phyloP scores from a whole-genome alignment of 177 flowering plant species.

The Vitis hybrid region DNA sequence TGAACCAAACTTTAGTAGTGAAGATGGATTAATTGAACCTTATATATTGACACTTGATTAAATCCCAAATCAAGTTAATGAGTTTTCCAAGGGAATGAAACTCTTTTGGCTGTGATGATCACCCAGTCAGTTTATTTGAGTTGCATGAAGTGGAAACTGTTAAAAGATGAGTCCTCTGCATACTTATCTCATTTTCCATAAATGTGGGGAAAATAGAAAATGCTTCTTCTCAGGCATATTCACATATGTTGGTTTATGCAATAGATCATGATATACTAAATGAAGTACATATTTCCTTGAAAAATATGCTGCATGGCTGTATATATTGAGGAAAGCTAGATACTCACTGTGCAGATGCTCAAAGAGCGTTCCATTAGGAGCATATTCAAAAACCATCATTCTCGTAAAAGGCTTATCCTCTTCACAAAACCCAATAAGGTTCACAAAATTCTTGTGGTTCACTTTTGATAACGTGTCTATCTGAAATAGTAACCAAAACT shows the following conservation, averaged over 20 bases:
- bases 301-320: neutral
- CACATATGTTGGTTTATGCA: neutral
- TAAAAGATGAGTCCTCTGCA: too few species aligned
- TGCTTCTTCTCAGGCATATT: neutral
- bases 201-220: too few species aligned
- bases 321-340: neutral
- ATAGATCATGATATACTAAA: neutral
- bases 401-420: constrained; percentile 75
- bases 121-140: too few species aligned
- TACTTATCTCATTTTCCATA: too few species aligned
- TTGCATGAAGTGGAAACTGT: too few species aligned
- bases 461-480: constrained; percentile 64
- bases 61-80: too few species aligned
- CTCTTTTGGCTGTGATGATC: too few species aligned
- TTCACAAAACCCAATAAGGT: constrained; percentile 73
- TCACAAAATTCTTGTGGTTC: constrained; percentile 81
- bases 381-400: constrained; percentile 89
- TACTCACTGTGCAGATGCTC: constrained; percentile 81
- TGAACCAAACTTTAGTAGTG: too few species aligned
- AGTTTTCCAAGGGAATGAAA: too few species aligned
- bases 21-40: too few species aligned
- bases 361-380: constrained; percentile 83
- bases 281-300: neutral
- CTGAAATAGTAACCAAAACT: constrained; percentile 37
- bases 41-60: too few species aligned